Percentiles rank a stretch among this genome's conserved stretches.
Evolutionary conservation across 2,329 filamentous ascomycete genomes (phyloP).

Genomic region (Sodiomyces alkalinus): DNA sequence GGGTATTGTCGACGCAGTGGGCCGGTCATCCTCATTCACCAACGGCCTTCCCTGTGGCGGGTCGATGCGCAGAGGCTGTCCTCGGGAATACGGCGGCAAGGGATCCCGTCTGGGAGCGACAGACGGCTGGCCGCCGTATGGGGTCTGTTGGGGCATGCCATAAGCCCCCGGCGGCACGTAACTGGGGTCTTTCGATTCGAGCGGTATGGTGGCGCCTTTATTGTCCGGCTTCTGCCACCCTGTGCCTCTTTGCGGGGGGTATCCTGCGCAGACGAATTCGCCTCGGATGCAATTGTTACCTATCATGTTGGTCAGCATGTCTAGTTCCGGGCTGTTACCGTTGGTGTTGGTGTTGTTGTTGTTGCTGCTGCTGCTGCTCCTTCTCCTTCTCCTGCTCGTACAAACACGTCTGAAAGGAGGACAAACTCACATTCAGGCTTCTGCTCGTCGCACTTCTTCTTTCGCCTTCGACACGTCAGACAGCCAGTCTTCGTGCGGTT

Average conservation of each 20-base stretch:
- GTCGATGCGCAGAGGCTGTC: conserved; percentile 46
- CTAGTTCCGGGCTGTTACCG: no score
- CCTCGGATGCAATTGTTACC: conserved; percentile 83
- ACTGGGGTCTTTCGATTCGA: conserved; percentile 68
- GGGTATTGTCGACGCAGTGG: conserved; percentile 42
- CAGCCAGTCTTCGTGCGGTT: conserved; percentile 94
- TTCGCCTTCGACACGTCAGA: conserved; percentile 76
- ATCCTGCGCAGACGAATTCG: conserved; percentile 82
- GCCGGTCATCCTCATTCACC: conserved; percentile 40
- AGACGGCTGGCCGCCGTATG: conserved; percentile 18
- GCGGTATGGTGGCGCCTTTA: conserved; percentile 52
- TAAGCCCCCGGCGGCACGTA: conserved; percentile 48
- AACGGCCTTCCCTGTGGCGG: conserved; percentile 43
- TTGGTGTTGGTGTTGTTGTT: no score
- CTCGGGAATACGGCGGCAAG: conserved; percentile 39
- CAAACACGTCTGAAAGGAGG: no score
- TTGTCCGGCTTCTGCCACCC: conserved; percentile 62
- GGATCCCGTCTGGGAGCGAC: conserved; percentile 35
- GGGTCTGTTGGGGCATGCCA: conserved; percentile 37
- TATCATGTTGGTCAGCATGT: conserved; percentile 19
- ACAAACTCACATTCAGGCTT: conserved; percentile 87
- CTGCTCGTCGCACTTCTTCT: conserved; percentile 96
- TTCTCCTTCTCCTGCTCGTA: no score
- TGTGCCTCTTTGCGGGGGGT: conserved; percentile 62
- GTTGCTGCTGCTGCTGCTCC: no score